phyloP scores from a whole-genome alignment of 202 grass and related monocot species.

The Tripidium arundinaceum region DNA sequence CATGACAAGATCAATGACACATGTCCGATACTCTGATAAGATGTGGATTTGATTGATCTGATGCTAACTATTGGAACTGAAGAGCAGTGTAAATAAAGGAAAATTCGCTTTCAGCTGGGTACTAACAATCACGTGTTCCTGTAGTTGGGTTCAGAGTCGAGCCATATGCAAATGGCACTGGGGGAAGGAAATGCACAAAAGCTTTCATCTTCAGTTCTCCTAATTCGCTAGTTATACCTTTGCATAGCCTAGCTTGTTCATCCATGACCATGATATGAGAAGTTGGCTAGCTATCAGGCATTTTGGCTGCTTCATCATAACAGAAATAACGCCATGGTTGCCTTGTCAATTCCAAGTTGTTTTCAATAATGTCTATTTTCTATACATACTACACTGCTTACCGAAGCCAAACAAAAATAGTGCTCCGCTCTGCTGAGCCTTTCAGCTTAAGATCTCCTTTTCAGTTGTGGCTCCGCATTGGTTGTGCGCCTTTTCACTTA shows the following conservation, averaged over 20 bases:
- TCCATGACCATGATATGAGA: background rate
- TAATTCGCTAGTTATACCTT: background rate
- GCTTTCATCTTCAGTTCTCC: background rate
- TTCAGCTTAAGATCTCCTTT: conserved; percentile 25
- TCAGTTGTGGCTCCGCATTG: conserved; percentile 13
- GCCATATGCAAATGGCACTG: no score
- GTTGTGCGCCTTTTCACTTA: conserved; percentile 23
- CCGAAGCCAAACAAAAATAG: no score
- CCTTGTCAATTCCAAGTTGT: background rate
- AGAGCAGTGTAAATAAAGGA: no score
- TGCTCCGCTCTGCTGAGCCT: background rate
- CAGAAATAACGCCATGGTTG: background rate
- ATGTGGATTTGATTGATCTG: no score
- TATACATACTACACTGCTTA: no score
- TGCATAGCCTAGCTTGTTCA: background rate
- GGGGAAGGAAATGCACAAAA: background rate
- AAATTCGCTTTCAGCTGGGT: no score
- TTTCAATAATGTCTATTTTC: no score
- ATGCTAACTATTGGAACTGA: no score
- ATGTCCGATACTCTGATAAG: no score
- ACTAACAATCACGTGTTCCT: no score
- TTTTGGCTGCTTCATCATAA: background rate
- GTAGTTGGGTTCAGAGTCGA: no score
- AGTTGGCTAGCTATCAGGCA: background rate
- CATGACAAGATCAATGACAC: no score